Percentiles rank a stretch among this genome's conserved stretches.
phyloP scores from a whole-genome alignment of 2,329 filamentous ascomycete genomes.

The Zalaria obscura region DNA sequence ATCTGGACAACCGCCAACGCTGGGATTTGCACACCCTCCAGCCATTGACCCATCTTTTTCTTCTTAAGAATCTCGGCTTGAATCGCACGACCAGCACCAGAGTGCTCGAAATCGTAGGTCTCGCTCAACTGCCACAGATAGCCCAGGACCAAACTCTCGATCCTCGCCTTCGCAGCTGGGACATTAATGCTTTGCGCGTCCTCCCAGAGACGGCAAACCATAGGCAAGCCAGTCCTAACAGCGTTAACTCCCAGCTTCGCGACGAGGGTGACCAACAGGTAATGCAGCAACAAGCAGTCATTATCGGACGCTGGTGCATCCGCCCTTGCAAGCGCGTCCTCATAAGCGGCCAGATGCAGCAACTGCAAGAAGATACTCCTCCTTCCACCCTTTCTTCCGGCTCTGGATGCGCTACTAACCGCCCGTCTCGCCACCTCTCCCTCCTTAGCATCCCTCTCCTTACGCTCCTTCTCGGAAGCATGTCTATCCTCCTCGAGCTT shows the following conservation, averaged over 20 bases:
- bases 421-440: conserved; percentile 43
- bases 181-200: conserved; percentile 56
- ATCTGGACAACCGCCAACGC: conserved; percentile 50
- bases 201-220: conserved; percentile 80
- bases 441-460: conserved; percentile 14
- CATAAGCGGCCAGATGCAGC: conserved; percentile 78
- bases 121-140: conserved; percentile 74
- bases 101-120: conserved; percentile 61
- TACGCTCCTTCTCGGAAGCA: conserved; percentile 24
- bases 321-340: conserved; percentile 63
- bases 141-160: conserved; percentile 75
- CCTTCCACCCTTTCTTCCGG: conserved; percentile 30
- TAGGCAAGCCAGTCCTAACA: conserved; percentile 62
- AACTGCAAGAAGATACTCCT: conserved; percentile 66
- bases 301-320: conserved; percentile 45
- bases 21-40: conserved; percentile 59
- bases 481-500: conserved; percentile 5
- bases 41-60: conserved; percentile 63
- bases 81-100: conserved; percentile 55
- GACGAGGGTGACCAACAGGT: conserved; percentile 61
- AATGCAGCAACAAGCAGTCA: conserved; percentile 64
- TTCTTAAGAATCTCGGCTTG: conserved; percentile 63
- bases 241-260: conserved; percentile 72
- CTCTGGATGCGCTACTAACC: conserved; percentile 53
- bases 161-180: conserved; percentile 57